Evolutionary conservation across 129 eudicot species (phyloP), one percentile per base, ranked within the genome.

Genomic region (Lactuca saligna): DNA sequence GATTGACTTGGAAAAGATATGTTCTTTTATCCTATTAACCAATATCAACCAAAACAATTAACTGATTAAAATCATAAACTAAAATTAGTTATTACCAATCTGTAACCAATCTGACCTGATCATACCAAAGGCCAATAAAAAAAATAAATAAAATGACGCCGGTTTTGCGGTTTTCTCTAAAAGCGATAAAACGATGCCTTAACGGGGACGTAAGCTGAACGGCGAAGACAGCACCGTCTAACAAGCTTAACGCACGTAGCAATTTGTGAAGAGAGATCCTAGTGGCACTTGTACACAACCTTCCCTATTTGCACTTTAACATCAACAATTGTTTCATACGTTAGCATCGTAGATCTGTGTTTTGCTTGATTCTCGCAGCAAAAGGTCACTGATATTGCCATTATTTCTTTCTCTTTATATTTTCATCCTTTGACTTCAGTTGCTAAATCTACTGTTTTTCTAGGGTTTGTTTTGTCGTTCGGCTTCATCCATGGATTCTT

Each of bases 401-500:
- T 63, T 64, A 9, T 17, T 4, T 41, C 5, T 41, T 3, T 29
- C 39, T 44, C 17, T 13, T 6, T 46, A 14, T 14, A 7, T 3
- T 48, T 64, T 42, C 25, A 59, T 59, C 33, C 38, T 35, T 54
- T 17, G 73, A 68, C 63, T 54, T 10, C 20, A 69, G 20, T 39
- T 69, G 54, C 72, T 35, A 15, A 67, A 51, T 54, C 50, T 16
- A 6, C 16, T 44, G 20, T 38, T 10, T 31, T 16, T 72, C 35
- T 46, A 65, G 74, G 75, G 71, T 44, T 56, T 72, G 53, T 69
- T n/a, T 51, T 57, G 57, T 42, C 17, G 16, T 34, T n/a, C 49
- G 8, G 32, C 35, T 59, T 48, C 57, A 73, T 54, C 54, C 57
- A 83, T 78, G 87, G 87, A 81, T 49, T 72, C 88, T 3, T 74